Conservation (phyloP, 805 yeast species). For the Metschnikowia lunata region DNA sequence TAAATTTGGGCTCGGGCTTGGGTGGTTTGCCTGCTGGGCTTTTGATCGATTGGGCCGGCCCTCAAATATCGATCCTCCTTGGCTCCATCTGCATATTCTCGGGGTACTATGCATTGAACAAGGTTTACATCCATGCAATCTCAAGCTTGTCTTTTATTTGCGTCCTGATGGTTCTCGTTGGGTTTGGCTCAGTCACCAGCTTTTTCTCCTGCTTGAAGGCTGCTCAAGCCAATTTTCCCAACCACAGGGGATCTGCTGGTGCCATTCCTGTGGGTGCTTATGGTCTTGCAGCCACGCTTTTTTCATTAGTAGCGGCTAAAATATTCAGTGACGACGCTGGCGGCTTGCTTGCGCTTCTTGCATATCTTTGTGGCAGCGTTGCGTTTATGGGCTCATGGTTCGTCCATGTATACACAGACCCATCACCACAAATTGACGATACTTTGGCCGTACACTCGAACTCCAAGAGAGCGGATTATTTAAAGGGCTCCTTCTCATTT, state of each 20-base stretch:
- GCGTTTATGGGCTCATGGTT: slow-evolving; percentile 45
- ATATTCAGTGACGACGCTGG: slow-evolving; percentile 51
- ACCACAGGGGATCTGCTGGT: slow-evolving; percentile 65
- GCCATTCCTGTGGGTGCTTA: slow-evolving; percentile 65
- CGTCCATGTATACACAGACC: slow-evolving; percentile 30
- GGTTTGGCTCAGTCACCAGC: slow-evolving; percentile 63
- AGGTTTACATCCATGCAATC: slow-evolving; percentile 40
- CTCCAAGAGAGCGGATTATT: slow-evolving; percentile 1
- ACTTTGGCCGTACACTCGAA: background rate
- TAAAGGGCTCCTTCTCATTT: slow-evolving; percentile 34
- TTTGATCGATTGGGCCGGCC: slow-evolving; percentile 58
- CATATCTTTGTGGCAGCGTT: slow-evolving; percentile 46
- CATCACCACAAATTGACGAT: too few relatives aligned
- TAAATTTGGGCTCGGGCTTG: slow-evolving; percentile 60
- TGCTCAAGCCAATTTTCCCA: slow-evolving; percentile 62
- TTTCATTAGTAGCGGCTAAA: slow-evolving; percentile 52
- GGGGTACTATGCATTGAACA: slow-evolving; percentile 51
- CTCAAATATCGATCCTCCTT: slow-evolving; percentile 45
- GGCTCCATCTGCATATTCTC: slow-evolving; percentile 53
- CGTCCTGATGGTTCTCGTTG: slow-evolving; percentile 48
- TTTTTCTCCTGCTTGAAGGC: slow-evolving; percentile 56
- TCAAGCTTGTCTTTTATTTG: slow-evolving; percentile 42
- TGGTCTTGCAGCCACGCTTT: slow-evolving; percentile 67
- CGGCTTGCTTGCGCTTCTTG: slow-evolving; percentile 52
- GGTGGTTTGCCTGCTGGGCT: slow-evolving; percentile 73